Base-by-base conservation (phyloP, 306 rosid species). In the Parietaria judaica region DNA sequence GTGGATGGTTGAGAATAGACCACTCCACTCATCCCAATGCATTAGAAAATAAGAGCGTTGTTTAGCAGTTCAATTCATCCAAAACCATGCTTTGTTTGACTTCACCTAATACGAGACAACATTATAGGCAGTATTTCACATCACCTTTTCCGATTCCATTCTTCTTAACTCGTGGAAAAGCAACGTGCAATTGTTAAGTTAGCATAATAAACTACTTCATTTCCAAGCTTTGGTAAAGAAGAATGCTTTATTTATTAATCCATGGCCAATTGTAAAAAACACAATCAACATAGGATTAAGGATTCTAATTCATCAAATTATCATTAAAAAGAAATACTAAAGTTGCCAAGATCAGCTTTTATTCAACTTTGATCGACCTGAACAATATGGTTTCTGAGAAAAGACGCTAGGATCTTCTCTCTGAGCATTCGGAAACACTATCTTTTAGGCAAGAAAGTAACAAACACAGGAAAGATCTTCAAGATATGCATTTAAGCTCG, bases 401-500 rank as follows among this genome's bases (percentile, higher is more conserved):
- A 65, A 71, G 53, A 71, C 13, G 37, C 49, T 74, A 63, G 1
- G 39, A 48, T 64, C 70, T 58, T 67, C 13, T 76, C 75, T 74
- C 58, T 52, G 72, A 60, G 67, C 72, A 60, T 65, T 74, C 54
- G 67, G 61, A 65, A 69, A 68, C 79, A 69, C 16, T 70, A 74
- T 44, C 51, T 14, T 9, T 62, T 58, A 70, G 59, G 63, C 68
- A 60, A 39, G 53, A 63, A 69, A 81, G 54, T 44, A 11, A n/a
- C 10, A 66, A 64, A 71, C 61, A 65, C 66, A 57, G 16, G 47
- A 59, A 69, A 81, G 54, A 74, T 60, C 55, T 44, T 80, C 43
- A 70, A 54, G 62, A 37, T 53, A 56, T 68, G 65, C 54, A 17
- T 60, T 73, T 84, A 88, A 56, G 94, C 81, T 79, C 99, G 86